Evolutionary conservation across 2,329 filamentous ascomycete species (phyloP).

Genomic region (Xylaria sp.): DNA sequence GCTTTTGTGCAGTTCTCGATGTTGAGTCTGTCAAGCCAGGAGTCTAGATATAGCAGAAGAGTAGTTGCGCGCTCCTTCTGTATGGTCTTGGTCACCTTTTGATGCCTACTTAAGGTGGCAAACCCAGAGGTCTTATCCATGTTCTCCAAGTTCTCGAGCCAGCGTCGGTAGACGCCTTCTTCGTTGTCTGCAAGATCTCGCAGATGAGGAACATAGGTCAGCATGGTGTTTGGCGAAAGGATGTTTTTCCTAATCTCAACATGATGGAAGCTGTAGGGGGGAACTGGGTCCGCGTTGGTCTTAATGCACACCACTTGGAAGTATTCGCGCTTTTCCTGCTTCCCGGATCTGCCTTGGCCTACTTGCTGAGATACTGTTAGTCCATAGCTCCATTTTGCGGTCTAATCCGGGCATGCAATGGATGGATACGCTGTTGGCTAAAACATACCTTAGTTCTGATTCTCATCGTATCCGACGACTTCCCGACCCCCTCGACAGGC

Average conservation of each 20-base stretch:
- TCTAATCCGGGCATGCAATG: not conserved
- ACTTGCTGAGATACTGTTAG: constrained; percentile 42
- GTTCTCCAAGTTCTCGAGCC: constrained; percentile 60
- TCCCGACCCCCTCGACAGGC: constrained; percentile 33
- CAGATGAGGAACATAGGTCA: constrained; percentile 63
- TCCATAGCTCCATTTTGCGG: not conserved
- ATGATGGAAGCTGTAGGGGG: constrained; percentile 62
- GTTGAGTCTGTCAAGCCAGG: constrained; percentile 53
- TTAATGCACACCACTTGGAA: constrained; percentile 50
- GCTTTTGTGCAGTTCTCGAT: constrained; percentile 56
- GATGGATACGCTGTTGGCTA: not conserved
- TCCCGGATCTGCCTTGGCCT: constrained; percentile 41
- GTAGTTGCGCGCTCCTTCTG: constrained; percentile 55
- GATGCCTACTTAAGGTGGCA: constrained; percentile 54
- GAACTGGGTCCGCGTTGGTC: constrained; percentile 55
- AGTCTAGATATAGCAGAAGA: constrained; percentile 56
- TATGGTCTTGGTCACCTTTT: constrained; percentile 53
- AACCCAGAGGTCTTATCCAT: constrained; percentile 62
- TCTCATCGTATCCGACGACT: constrained; percentile 47
- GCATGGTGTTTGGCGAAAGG: constrained; percentile 61
- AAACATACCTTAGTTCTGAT: constrained; percentile 54
- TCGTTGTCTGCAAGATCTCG: constrained; percentile 60
- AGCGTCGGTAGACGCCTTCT: constrained; percentile 57
- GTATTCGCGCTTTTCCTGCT: constrained; percentile 49
- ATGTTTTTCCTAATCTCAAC: constrained; percentile 63